Evolutionary conservation across 2,329 filamentous ascomycete genomes (phyloP).

Genomic region (Cladorrhinum sp.): DNA sequence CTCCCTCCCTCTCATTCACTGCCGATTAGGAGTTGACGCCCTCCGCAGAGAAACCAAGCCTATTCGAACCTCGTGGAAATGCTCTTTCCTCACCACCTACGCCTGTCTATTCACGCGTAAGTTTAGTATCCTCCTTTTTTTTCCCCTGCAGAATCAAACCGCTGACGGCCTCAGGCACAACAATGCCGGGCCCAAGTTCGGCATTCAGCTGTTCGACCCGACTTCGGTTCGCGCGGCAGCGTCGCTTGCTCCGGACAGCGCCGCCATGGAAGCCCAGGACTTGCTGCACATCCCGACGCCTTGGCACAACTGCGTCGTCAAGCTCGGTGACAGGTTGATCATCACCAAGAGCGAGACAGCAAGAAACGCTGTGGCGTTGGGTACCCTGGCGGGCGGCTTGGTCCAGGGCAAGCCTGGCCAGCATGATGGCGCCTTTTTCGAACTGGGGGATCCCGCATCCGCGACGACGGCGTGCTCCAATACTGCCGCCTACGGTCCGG

Average conservation of each 20-base stretch:
- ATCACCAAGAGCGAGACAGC: conserved; percentile 18
- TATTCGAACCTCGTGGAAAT: conserved; percentile 24
- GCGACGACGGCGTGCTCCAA: no score
- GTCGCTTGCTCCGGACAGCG: conserved; percentile 12
- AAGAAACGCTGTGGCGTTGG: no score
- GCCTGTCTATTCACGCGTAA: conserved; percentile 23
- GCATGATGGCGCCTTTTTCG: no score
- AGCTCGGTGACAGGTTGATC: conserved; percentile 14
- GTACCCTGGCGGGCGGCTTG: no score
- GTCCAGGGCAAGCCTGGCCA: no score
- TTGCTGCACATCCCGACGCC: conserved; percentile 23
- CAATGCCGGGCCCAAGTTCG: conserved; percentile 23
- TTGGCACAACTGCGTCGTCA: conserved; percentile 22
- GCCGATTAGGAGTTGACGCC: no score
- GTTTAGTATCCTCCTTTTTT: no score
- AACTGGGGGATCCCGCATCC: no score
- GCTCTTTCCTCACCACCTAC: conserved; percentile 22
- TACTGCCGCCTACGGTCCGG: no score
- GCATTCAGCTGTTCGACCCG: conserved; percentile 22
- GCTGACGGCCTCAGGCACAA: no score
- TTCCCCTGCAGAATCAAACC: no score
- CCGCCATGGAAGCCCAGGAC: conserved; percentile 18
- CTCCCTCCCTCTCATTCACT: no score
- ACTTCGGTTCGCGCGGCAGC: conserved; percentile 16
- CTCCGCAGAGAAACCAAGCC: conserved; percentile 22